These are phyloP conservation scores for Lichtheimia hyalospora DNA, from an alignment of 371 early-diverging fungal genomes.

Conservation along the genomic window DNA sequence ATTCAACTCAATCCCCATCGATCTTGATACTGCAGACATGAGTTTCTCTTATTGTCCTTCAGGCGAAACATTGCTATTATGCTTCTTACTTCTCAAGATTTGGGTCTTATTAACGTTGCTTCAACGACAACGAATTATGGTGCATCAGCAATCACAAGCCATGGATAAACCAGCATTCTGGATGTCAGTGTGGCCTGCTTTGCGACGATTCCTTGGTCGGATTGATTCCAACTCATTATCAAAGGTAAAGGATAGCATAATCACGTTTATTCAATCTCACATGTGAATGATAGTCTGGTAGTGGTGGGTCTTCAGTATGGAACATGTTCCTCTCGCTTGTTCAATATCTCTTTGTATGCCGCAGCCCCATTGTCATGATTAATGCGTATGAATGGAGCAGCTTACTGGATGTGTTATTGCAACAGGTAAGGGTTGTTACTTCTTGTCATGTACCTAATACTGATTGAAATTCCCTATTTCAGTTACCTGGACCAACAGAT, in stretches of 20 bases:
- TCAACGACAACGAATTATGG: conserved; percentile 1
- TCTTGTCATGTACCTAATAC: background rate
- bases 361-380: conserved; percentile 37
- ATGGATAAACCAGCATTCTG: conserved; percentile 26
- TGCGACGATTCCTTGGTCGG: conserved; percentile 27
- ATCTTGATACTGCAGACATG: conserved; percentile 35
- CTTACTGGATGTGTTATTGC: conserved; percentile 31
- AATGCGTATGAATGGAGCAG: conserved; percentile 51
- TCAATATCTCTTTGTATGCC: conserved; percentile 41
- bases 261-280: background rate
- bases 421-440: conserved; percentile 23
- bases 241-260: conserved; percentile 17
- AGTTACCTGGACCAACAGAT: background rate
- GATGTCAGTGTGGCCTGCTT: conserved; percentile 44
- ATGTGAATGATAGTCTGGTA: conserved; percentile 23
- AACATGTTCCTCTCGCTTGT: conserved; percentile 47
- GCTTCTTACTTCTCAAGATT: conserved; percentile 40
- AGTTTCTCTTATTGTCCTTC: conserved; percentile 43
- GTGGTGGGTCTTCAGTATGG: conserved; percentile 42
- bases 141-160: background rate
- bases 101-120: conserved; percentile 35
- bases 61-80: conserved; percentile 38
- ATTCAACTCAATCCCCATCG: conserved; percentile 39
- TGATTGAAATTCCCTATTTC: background rate
- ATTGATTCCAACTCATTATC: conserved; percentile 27